Percentiles rank a stretch among this genome's conserved stretches.
phyloP scores from a whole-genome alignment of 805 yeast species.

The Suhomyces kilbournensis region DNA sequence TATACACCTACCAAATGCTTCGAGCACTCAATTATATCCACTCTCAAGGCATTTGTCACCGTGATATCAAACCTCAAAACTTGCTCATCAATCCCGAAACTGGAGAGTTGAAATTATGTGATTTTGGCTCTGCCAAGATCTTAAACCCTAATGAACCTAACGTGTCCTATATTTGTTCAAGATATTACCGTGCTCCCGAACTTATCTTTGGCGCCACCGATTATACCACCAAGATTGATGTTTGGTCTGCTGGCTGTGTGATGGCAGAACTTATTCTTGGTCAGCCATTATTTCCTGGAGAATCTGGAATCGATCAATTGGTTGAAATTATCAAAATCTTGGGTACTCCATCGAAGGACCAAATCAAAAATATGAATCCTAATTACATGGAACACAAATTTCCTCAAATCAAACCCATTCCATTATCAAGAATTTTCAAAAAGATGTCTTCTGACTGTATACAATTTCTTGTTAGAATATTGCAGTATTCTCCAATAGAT shows the following conservation, averaged over 20 bases:
- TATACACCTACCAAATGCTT: slow-evolving; percentile 74
- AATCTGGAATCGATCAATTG: slow-evolving; percentile 93
- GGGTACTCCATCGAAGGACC: slow-evolving; percentile 93
- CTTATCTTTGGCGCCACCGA: slow-evolving; percentile 95
- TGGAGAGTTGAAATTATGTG: slow-evolving; percentile 88
- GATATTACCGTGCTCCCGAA: slow-evolving; percentile 97
- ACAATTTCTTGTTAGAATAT: slow-evolving; percentile 51
- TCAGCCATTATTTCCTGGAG: slow-evolving; percentile 97
- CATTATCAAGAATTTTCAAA: slow-evolving; percentile 64
- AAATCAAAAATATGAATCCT: slow-evolving; percentile 92
- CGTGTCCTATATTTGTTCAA: slow-evolving; percentile 92
- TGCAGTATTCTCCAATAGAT: slow-evolving; percentile 67
- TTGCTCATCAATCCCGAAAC: slow-evolving; percentile 80
- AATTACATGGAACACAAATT: slow-evolving; percentile 96
- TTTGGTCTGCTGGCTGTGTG: slow-evolving; percentile 98
- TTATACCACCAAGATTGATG: slow-evolving; percentile 93
- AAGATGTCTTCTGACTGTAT: slow-evolving; percentile 52
- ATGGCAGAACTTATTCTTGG: slow-evolving; percentile 96
- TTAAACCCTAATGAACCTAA: slow-evolving; percentile 89
- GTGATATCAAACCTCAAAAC: slow-evolving; percentile 91
- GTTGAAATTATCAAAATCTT: slow-evolving; percentile 94
- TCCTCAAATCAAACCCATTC: slow-evolving; percentile 82
- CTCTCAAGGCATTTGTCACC: slow-evolving; percentile 79
- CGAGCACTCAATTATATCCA: slow-evolving; percentile 80
- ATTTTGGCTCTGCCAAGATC: slow-evolving; percentile 93